Evolutionary conservation across 2,329 filamentous ascomycete genomes (phyloP), one percentile per base, ranked within the genome.

Genomic region (Diplodia scrobiculata): DNA sequence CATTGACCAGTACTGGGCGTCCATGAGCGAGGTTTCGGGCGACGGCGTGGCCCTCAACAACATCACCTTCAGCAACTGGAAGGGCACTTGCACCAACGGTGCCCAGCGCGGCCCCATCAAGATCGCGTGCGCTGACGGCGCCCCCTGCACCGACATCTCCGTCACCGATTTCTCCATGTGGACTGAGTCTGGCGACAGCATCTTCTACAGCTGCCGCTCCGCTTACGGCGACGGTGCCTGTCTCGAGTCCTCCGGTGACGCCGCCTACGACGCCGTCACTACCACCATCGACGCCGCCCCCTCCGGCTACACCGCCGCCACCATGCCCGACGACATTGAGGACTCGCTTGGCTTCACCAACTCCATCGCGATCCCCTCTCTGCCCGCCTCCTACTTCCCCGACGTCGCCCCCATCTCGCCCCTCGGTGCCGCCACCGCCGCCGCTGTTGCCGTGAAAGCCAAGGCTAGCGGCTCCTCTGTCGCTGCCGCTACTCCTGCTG

Each of bases 61-160:
- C 74, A 78, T 88, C 70, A 83, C 79, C 1, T 79, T 86, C 72
- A 79, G 73, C 60, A 83, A 84, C 73, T 87, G 85, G 85, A 83
- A 81, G 66, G 85, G 85, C 41, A 84, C 81, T 2, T 79, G 80
- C 65, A 72, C 77, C 2, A 76, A 86, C 68, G 85, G 84, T 21
- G 72, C 73, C 4, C 66, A 79, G 63, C 81, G 85, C 25, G 84
- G 82, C 0, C 84, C 85, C 1, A 78, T 87, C 70, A 82, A 83
- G 67, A 74, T 86, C 50, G 73, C 79, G 38, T 87, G 84, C 69
- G 79, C 83, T 0, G 77, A 81, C 66, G 76, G 70, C 1, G 80
- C 79, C 1, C 85, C 85, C 13, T 87, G 85, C 76, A 82, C 79
- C 2, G 80, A 81, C 63, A 79, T 86, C 68, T 79, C 74, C 17